Conservation (phyloP, 164 flowering plant genomes). For the Vitis vinifera region DNA sequence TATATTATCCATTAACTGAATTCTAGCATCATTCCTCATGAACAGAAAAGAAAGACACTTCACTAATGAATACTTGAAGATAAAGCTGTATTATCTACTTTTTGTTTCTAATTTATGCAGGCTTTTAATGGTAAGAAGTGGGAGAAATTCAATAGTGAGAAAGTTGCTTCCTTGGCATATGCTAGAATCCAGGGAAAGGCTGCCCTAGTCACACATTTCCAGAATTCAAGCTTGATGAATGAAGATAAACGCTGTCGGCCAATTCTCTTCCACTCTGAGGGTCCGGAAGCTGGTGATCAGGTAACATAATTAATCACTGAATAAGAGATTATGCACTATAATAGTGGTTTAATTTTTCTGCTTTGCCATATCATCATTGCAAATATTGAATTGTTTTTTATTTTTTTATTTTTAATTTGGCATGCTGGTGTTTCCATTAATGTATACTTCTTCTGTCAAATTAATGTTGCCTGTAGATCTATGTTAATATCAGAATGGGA, state of each 20-base stretch:
- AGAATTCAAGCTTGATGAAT: conserved; percentile 98
- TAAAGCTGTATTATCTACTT: too few species aligned
- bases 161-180: conserved; percentile 95
- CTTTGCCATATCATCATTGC: not conserved
- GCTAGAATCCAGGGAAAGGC: conserved; percentile 96
- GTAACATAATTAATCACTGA: conserved; percentile 28
- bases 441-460: too few species aligned
- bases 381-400: not conserved
- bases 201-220: conserved; percentile 88
- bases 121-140: conserved; percentile 94
- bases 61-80: not conserved
- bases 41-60: not conserved
- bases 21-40: not conserved
- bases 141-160: conserved; percentile 99
- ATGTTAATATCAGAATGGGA: too few species aligned
- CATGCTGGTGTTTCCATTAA: too few species aligned
- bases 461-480: too few species aligned
- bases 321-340: not conserved
- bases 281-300: conserved; percentile 62
- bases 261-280: conserved; percentile 78
- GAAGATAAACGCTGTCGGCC: conserved; percentile 99
- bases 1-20: not conserved
- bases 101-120: conserved; percentile 35
- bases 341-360: not conserved
- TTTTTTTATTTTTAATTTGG: too few species aligned